phyloP scores from a whole-genome alignment of 2,329 filamentous ascomycete genomes.

The Fusarium fujikuroi region DNA sequence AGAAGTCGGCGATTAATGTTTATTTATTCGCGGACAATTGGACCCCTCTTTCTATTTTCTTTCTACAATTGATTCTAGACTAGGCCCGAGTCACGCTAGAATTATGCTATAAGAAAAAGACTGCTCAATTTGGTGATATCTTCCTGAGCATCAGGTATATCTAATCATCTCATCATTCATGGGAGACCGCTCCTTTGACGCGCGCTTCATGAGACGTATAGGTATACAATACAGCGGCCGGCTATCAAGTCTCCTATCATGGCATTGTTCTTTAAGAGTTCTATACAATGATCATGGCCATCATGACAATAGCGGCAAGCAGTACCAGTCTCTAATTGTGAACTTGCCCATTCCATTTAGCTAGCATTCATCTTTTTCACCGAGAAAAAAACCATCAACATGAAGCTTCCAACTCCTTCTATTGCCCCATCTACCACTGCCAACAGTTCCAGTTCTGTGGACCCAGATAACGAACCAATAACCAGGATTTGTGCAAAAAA shows the following conservation, averaged over 20 bases:
- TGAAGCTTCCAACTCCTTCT: conserved; percentile 15
- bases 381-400: conserved; percentile 6
- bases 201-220: background rate
- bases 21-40: background rate
- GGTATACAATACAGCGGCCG: background rate
- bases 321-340: background rate
- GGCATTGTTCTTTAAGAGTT: background rate
- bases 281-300: background rate
- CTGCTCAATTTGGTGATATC: conserved; percentile 18
- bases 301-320: background rate
- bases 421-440: conserved; percentile 14
- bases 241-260: background rate
- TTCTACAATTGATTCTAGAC: background rate
- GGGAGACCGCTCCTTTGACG: background rate
- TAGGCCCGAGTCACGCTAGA: background rate
- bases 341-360: background rate
- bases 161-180: background rate
- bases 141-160: conserved; percentile 38
- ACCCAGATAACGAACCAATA: conserved; percentile 18
- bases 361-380: background rate
- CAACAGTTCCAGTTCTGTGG: conserved; percentile 35
- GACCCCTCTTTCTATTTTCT: background rate
- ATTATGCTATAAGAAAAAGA: background rate
- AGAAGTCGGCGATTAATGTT: background rate
- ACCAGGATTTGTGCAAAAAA: conserved; percentile 19